Base-by-base conservation (phyloP, 2,329 filamentous ascomycete genomes). In the Orbilia javanica region DNA sequence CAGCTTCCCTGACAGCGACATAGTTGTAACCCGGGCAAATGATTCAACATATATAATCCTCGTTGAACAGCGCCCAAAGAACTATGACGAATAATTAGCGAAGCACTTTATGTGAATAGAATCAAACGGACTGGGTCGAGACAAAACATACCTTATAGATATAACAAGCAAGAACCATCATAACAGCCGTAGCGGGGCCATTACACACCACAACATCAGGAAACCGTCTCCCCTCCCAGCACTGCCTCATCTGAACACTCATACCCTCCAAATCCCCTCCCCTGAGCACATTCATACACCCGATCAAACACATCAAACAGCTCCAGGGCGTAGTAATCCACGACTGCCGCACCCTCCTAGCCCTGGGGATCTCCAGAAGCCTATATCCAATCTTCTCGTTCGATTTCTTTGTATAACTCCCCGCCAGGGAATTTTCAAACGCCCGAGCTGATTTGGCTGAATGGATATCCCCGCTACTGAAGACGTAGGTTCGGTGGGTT, bases 11-110 rank as follows among this genome's bases (percentile, higher is more conserved):
- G 93, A 97, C 75, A 97, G 84, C 85, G 95, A 98, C 80, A 98
- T 84, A 11, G 89, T 91, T 80, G 88, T 90, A 15, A 97, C 92
- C 15, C 96, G 88, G 1, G 96, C 95, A 91, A 94, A 97, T 20
- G 92, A 96, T 86, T 99, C 96, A 29, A 97, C 89, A 83, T 96
- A 99, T 13, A 98, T 86, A 8, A 92, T 90, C 79, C 90, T 89
- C 85, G 95, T 90, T 79, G 88, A 88, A 29, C 86, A 88, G 57
- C 89, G 65, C 1, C 87, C 88, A 29, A 84, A 77, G 60, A 84
- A 84, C 79, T 83, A 79, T 44, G 4, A 44, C 22, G 8, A 57
- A 57, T n/a, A 22, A 7, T 60, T 42, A 60, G 55, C 34, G 42
- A 27, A 2, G 1, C 29, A n/a, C 15, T 29, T 31, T 2, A 53